phyloP scores from a whole-genome alignment of 495 filamentous ascomycete genomes.

The Parathielavia hyrcaniae region DNA sequence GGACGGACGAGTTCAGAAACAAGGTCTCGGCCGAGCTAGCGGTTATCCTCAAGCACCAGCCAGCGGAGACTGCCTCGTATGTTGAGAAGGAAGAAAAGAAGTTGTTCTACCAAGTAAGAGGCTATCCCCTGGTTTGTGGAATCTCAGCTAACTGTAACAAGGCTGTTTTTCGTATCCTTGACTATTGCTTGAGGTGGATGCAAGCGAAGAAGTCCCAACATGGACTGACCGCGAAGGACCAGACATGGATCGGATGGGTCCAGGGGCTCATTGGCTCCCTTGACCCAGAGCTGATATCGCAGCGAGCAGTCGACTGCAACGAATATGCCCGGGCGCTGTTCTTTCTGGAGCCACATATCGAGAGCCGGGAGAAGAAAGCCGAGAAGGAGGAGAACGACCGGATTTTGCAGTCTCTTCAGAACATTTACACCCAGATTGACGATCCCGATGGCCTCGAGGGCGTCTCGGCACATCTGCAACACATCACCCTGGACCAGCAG shows the following conservation, averaged over 20 bases:
- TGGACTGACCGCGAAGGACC: conserved; percentile 34
- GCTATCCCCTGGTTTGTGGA: conserved; percentile 6
- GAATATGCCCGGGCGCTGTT: conserved; percentile 89
- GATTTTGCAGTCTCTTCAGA: conserved; percentile 71
- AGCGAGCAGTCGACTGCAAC: conserved; percentile 80
- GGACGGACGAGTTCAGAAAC: conserved; percentile 56
- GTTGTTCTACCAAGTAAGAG: conserved; percentile 73
- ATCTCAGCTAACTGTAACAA: conserved; percentile 30
- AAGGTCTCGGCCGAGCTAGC: conserved; percentile 66
- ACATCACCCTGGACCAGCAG: conserved; percentile 83
- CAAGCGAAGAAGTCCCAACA: conserved; percentile 54
- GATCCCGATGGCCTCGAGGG: conserved; percentile 96
- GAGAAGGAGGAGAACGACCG: conserved; percentile 42
- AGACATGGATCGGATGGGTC: conserved; percentile 32
- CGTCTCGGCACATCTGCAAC: conserved; percentile 75
- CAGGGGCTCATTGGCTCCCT: conserved; percentile 53
- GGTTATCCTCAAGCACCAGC: conserved; percentile 59
- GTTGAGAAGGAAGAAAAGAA: conserved; percentile 62
- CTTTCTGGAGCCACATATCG: conserved; percentile 88
- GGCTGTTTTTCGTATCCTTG: conserved; percentile 84
- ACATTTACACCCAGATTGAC: conserved; percentile 94
- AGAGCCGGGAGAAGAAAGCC: conserved; percentile 45
- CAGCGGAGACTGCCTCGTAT: conserved; percentile 46
- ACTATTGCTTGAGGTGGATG: conserved; percentile 86
- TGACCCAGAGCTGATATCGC: conserved; percentile 77